Percentiles rank a stretch among this genome's conserved stretches.
phyloP scores from a whole-genome alignment of 768 basidiomycete species.

The Austroboletus festivus region DNA sequence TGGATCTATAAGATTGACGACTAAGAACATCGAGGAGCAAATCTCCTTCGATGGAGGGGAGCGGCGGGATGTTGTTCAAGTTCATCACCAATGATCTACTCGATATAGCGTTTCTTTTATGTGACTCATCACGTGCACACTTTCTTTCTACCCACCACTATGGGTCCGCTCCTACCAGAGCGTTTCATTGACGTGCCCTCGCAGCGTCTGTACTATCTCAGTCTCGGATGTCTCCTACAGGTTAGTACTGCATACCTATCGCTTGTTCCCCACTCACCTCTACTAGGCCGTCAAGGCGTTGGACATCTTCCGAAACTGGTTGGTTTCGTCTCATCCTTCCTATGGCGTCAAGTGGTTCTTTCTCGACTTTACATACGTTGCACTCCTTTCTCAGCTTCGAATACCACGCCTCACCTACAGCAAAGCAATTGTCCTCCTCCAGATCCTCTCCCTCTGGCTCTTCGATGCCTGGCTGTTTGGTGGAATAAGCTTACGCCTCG shows the following conservation, averaged over 20 bases:
- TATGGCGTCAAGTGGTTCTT: slow-evolving; percentile 70
- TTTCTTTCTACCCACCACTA: background rate
- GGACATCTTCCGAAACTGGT: slow-evolving; percentile 58
- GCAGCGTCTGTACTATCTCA: slow-evolving; percentile 75
- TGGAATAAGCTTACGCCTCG: slow-evolving; percentile 58
- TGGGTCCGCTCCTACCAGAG: slow-evolving; percentile 64
- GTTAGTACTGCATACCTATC: too few relatives aligned
- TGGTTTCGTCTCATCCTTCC: slow-evolving; percentile 42
- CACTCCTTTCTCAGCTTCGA: slow-evolving; percentile 56
- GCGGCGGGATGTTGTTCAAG: slow-evolving; percentile 39
- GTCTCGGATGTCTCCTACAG: slow-evolving; percentile 74
- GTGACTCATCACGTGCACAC: slow-evolving; percentile 19
- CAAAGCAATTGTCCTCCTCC: slow-evolving; percentile 58
- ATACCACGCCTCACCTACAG: slow-evolving; percentile 74
- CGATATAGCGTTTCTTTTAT: background rate
- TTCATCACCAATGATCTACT: slow-evolving; percentile 3
- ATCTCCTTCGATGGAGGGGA: slow-evolving; percentile 57
- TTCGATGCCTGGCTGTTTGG: slow-evolving; percentile 72
- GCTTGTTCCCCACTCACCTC: background rate
- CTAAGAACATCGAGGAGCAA: slow-evolving; percentile 59
- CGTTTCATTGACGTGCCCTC: slow-evolving; percentile 71
- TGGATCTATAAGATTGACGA: slow-evolving; percentile 40
- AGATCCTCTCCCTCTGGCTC: slow-evolving; percentile 59
- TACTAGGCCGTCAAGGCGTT: slow-evolving; percentile 70
- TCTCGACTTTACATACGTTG: slow-evolving; percentile 61